Evolutionary conservation across 2,329 filamentous ascomycete genomes (phyloP), one percentile per base, ranked within the genome.

Genomic region (Stromatinia cepivora): DNA sequence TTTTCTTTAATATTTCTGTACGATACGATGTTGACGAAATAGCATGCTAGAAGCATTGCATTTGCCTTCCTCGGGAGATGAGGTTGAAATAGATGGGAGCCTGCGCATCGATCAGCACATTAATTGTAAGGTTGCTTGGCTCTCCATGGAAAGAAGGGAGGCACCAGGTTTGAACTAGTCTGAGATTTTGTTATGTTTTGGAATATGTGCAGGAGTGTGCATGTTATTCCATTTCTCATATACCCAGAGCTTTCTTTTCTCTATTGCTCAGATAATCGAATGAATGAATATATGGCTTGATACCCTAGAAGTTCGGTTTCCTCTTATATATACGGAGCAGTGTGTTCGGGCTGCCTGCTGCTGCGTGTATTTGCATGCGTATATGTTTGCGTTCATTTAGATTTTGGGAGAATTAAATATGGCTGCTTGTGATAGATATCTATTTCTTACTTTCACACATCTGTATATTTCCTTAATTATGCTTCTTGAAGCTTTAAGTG

Each of bases 1-100:
- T 63, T 48, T 50, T 45, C 63, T 34, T 36, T 54, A 54, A 63
- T 54, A 25, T 46, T 22, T 22, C 48, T 68, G 57, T 68, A 53
- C 58, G 57, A 68, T 64, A 68, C 57, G 36, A 68, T 54, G 31
- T 63, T 54, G 20, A 64, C 25, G 57, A 68, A 54, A 42, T 22
- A 46, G 45, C 25, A 46, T 45, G 50, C 53, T 63, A 34, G 28
- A 34, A 36, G 11, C 36, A 68, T 66, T n/a, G 31, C 66, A 67
- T 61, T 52, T 61, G 36, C 57, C 46, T 39, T 36, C 46, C 17
- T 17, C 10, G 52, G 8, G 46, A 53, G n/a, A 64, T 64, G 46
- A 64, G 15, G 61, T 39, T 64, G 15, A 39, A 34, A 52, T 56
- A n/a, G 11, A 25, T 28, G 39, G 36, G 63, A 64, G 34, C 42